Conservation (phyloP, 2,329 filamentous ascomycete genomes). For the Madurella fahalii region DNA sequence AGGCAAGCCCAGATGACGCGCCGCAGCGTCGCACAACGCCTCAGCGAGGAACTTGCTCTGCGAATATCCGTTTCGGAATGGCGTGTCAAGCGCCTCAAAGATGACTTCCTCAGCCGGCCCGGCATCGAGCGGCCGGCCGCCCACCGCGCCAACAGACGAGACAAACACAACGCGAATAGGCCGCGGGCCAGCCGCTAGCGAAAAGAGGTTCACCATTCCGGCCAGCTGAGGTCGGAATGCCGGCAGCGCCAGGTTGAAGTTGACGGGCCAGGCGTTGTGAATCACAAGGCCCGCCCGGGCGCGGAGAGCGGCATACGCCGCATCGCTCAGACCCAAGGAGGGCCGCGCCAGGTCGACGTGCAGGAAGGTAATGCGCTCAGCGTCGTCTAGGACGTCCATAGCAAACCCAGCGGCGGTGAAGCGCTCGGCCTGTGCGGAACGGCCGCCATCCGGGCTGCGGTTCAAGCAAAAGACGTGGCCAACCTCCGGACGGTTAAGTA, state of each 20-base stretch:
- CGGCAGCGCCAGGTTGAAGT: constrained; percentile 7
- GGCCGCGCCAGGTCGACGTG: neutral
- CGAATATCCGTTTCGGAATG: neutral
- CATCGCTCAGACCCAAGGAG: neutral
- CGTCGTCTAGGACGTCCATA: neutral
- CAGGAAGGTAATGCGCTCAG: constrained; percentile 2
- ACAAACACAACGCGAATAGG: neutral
- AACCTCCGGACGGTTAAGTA: constrained; percentile 1
- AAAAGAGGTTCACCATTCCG: neutral
- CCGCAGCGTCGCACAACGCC: neutral
- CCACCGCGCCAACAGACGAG: neutral
- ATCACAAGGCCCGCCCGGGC: neutral
- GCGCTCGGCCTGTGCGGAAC: neutral
- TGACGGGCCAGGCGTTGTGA: constrained; percentile 15
- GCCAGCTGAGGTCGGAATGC: neutral
- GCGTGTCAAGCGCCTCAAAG: no score
- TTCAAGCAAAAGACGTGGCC: constrained; percentile 11
- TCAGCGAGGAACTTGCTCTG: constrained; percentile 3
- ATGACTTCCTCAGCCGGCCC: neutral
- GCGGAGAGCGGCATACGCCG: neutral
- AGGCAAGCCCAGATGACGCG: neutral
- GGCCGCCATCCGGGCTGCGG: neutral
- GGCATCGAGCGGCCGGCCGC: neutral
- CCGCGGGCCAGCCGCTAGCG: neutral
- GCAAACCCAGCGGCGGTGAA: neutral